Evolutionary conservation across 164 flowering plant species (phyloP), one percentile per base, ranked within the genome.

Genomic region (Tetrastigma voinierianum): DNA sequence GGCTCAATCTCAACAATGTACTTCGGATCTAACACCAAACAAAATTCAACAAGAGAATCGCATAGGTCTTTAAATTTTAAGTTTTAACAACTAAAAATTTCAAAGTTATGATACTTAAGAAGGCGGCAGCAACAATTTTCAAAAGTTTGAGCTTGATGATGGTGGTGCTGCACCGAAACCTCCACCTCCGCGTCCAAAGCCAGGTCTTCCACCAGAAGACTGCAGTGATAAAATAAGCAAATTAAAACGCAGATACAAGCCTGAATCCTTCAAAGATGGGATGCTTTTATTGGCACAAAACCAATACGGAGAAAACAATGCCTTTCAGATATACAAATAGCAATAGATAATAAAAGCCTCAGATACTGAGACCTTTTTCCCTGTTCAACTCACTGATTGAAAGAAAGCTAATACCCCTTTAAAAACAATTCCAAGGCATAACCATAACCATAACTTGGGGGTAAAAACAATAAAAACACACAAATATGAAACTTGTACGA

Each of bases 101-200:
- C 58, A 55, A 12, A 44, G 8, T 46, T 18, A 19, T 20, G 9
- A 19, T 11, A 17, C 15, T 21, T 0, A 7, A 54, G 14, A n/a
- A n/a, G n/a, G n/a, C n/a, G n/a, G 6, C 7, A 51, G 17, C 51
- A 16, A 32, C 13, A 44, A 59, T 18, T 0, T 56, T 71, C 32
- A 77, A 25, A 71, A 55, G 17, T 51, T 58, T 56, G 72, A 80
- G 52, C 80, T 77, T 17, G 78, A 18, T 46, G 80, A 74, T 5
- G 77, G 72, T 17, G 80, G 76, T 5, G 77, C 74, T 17, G 70
- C 80, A 66, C 80, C 72, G 46, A 53, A 73, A 3, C 79, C 73
- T 43, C 83, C 83, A 53, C 74, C 76, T 19, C 83, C 83, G 18
- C 83, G 83, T 6, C 83, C 83, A 64, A 74, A 77, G 17, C 68